A percentile compares a stretch with the other conserved stretches of the same genome.
Evolutionary conservation across 495 filamentous ascomycete species (phyloP).

Genomic region (Durotheca rogersii): DNA sequence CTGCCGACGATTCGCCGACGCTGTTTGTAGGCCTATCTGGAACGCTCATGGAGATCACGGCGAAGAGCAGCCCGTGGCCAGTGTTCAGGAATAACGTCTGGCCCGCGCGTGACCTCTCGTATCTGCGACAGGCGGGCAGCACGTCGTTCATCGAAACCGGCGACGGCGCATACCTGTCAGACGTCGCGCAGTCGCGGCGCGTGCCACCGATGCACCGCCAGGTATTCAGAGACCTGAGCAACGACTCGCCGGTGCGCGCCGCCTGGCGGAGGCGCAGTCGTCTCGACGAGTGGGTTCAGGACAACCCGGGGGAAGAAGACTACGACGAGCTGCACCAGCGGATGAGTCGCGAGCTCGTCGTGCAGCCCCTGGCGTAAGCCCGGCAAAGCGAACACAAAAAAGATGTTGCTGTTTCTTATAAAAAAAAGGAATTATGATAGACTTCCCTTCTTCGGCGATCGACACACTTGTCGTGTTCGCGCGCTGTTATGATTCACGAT

Average conservation of each 20-base stretch:
- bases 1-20: slow-evolving; percentile 43
- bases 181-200: slow-evolving; percentile 7
- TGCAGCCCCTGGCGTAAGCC: not conserved
- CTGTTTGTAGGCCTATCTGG: slow-evolving; percentile 46
- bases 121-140: not conserved
- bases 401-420: too few relatives aligned
- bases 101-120: not conserved
- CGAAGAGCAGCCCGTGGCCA: slow-evolving; percentile 16
- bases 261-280: slow-evolving; percentile 9
- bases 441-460: not conserved
- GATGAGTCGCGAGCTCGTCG: not conserved
- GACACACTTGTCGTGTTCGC: not conserved
- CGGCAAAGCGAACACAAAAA: too few relatives aligned
- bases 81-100: not conserved
- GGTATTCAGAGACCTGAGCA: not conserved
- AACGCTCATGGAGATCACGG: slow-evolving; percentile 39
- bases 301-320: not conserved
- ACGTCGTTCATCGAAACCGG: slow-evolving; percentile 21
- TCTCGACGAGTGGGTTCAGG: slow-evolving; percentile 14
- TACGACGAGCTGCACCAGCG: not conserved
- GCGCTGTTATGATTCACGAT: not conserved
- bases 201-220: slow-evolving; percentile 17
- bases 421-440: too few relatives aligned
- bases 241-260: not conserved
- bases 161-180: slow-evolving; percentile 1